Conservation (phyloP, 1,139 yeast genomes). For the Pichiaceae sp. region DNA sequence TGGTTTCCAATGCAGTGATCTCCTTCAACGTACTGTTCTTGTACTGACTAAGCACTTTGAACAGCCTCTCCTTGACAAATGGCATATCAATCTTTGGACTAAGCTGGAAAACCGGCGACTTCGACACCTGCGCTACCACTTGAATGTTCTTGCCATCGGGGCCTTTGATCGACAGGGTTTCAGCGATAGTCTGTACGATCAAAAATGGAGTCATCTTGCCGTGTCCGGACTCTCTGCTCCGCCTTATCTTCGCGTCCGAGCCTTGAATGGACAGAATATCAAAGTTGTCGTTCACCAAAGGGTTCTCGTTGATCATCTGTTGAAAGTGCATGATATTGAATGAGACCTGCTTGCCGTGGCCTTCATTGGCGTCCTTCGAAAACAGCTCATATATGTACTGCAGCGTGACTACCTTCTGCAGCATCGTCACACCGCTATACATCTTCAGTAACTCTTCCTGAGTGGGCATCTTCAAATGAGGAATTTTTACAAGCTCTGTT, state of each 20-base stretch:
- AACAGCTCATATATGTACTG: slow-evolving; percentile 26
- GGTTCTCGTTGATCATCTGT: slow-evolving; percentile 25
- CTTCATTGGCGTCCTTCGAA: slow-evolving; percentile 22
- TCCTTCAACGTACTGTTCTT: slow-evolving; percentile 23
- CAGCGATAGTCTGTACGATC: slow-evolving; percentile 26
- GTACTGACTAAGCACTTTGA: slow-evolving; percentile 23
- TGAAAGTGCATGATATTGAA: slow-evolving; percentile 25
- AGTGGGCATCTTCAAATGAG: slow-evolving; percentile 16
- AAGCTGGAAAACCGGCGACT: slow-evolving; percentile 22
- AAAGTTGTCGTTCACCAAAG: slow-evolving; percentile 24
- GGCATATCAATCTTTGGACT: slow-evolving; percentile 21
- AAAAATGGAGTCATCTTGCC: slow-evolving; percentile 19
- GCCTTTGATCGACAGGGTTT: slow-evolving; percentile 22
- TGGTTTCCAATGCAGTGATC: slow-evolving; percentile 20
- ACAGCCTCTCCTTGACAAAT: slow-evolving; percentile 24
- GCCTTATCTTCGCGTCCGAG: slow-evolving; percentile 11
- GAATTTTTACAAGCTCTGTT: neutral
- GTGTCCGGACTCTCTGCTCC: slow-evolving; percentile 13
- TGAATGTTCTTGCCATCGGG: slow-evolving; percentile 18
- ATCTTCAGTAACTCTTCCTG: slow-evolving; percentile 18
- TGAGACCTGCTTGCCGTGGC: slow-evolving; percentile 22
- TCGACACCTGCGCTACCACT: slow-evolving; percentile 23
- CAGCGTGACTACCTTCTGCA: slow-evolving; percentile 26
- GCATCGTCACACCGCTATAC: slow-evolving; percentile 21
- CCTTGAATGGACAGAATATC: slow-evolving; percentile 22